A percentile compares a stretch with the other conserved stretches of the same genome.
phyloP scores from a whole-genome alignment of 495 filamentous ascomycete genomes.

The Symbiotaphrina buchneri region DNA sequence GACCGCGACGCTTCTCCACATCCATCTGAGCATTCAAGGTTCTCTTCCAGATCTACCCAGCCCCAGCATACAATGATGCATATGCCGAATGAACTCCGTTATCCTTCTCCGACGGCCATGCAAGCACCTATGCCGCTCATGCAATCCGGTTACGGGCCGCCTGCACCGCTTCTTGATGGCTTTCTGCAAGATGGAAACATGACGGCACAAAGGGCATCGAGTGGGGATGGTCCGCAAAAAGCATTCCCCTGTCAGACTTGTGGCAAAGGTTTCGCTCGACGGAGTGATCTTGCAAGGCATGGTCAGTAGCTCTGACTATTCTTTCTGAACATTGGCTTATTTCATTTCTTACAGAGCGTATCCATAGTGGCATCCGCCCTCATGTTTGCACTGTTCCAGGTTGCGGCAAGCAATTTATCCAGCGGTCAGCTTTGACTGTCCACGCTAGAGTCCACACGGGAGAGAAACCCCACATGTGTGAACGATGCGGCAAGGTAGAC shows the following conservation, averaged over 20 bases:
- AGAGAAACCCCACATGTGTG: conserved; percentile 43
- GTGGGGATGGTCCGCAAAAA: conserved; percentile 22
- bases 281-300: conserved; percentile 87
- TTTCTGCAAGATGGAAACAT: conserved; percentile 10
- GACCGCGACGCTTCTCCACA: conserved; percentile 52
- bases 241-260: conserved; percentile 84
- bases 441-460: conserved; percentile 91
- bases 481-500: conserved; percentile 81
- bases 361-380: conserved; percentile 78
- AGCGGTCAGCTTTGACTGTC: conserved; percentile 90
- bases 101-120: conserved; percentile 30
- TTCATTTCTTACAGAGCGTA: conserved; percentile 44
- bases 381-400: conserved; percentile 81
- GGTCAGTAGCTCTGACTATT: conserved; percentile 30
- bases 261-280: conserved; percentile 75
- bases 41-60: conserved; percentile 23
- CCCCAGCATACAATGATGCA: conserved; percentile 24
- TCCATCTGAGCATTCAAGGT: conserved; percentile 40
- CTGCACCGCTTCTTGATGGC: conserved; percentile 19
- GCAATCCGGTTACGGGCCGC: conserved; percentile 3
- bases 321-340: conserved; percentile 10
- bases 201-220: conserved; percentile 5
- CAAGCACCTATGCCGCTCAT: conserved; percentile 34
- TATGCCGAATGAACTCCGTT: conserved; percentile 23
- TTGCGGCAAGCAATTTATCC: conserved; percentile 93